Base-by-base conservation (phyloP, 768 basidiomycete species). In the Dendrothele bispora region DNA sequence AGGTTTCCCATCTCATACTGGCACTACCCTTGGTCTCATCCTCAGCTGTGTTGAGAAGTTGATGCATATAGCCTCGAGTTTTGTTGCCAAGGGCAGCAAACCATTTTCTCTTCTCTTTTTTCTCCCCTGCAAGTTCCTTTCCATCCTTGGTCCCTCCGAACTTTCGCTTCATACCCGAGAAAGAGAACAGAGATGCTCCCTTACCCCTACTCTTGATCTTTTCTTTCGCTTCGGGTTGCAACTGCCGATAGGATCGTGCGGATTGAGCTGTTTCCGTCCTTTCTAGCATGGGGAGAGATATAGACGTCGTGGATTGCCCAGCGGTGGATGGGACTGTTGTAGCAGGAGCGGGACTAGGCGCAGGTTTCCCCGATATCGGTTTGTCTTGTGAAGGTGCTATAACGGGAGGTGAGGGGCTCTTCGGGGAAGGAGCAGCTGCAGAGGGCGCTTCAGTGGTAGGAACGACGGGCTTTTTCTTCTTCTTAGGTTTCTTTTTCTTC, bases 1-100 rank as follows among this genome's bases (percentile, higher is more conserved):
- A 89, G 48, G 79, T 69, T 28, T 91, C 86, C 90, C 90, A 91
- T 51, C 84, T 84, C 83, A 92, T 81, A 18, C 79, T 61, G 20
- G 74, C 67, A 41, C 71, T 60, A 5, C 82, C 83, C 49, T 74
- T 68, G 48, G 73, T 80, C 40, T 80, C 75, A 45, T 82, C 80
- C 24, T 78, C 73, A 28, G 74, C 65, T 6, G 79, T 79, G 32
- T 71, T 70, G 48, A 91, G 59, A 6, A 91, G 64, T 61, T 86
- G 83, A 39, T 83, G 80, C 83, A 89, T 82, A 37, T 73, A 72
- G 17, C 60, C 68, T 26, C 66, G 70, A 4, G 84, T 76, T 64
- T 78, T 88, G 67, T 82, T 85, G 46, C 73, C 68, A 32, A 88
- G 59, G 43, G 70, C 79, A 12, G 70, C 65, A 62, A 84, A 83